Evolutionary conservation across 805 yeast species (phyloP), one percentile per base, ranked within the genome.

Genomic region (Metschnikowia matae): DNA sequence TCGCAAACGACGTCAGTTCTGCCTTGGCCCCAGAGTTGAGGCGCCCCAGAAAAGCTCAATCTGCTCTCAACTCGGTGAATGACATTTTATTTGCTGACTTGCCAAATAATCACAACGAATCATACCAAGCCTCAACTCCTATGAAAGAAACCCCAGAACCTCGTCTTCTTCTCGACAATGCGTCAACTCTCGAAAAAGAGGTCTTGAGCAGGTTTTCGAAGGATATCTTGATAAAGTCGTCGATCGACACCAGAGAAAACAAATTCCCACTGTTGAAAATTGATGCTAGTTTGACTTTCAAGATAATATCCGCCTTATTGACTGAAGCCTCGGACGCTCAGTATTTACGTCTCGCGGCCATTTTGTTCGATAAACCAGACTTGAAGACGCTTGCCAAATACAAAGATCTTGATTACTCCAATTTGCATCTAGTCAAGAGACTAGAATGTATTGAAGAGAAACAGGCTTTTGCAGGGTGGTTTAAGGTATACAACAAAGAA

Each of bases 341-440:
- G 3, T 56, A 76, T 11, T 79, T 89, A 81, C 70, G 73, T n/a
- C 68, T 87, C 40, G 79, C 85, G 1, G 78, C 87, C 0, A 75
- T 82, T 18, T 68, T 90, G 40, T 86, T 86, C 65, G 75, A 71
- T 40, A 49, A 54, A 6, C 55, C 49, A 6, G 37, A 40, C 20
- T 31, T 52, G 18, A 26, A 31, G 14, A 6, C 23, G 1, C 36
- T 39, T 40, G 46, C 43, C 26, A 48, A 36, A 15, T 35, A 54
- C 51, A 38, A 35, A n/a, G 44, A 50, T 18, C 48, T 54, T 18
- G 59, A 58, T 35, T 20, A 41, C 15, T 41, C 55, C 2, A 53
- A 62, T 40, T 21, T 42, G 13, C 48, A 50, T 13, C 48, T 59
- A 18, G 53, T 52, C 13, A 47, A 46, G 13, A 60, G 61, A 45